Base-by-base conservation (phyloP, 257 asterid species). In the Salvia miltiorrhiza region DNA sequence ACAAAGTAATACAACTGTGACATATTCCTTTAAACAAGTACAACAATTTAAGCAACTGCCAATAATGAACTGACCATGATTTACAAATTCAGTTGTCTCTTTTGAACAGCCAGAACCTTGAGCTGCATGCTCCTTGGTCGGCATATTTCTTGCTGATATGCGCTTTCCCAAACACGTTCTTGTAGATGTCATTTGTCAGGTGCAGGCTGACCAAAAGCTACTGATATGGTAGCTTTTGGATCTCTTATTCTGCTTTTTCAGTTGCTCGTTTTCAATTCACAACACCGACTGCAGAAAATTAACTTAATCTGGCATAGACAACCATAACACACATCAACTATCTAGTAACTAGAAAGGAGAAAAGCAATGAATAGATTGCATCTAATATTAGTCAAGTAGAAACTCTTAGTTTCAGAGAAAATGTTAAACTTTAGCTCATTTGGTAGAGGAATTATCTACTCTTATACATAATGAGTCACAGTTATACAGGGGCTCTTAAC, bases 231-330 rank as follows among this genome's bases (percentile, higher is more conserved):
- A 67, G 78, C 73, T 55, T 70, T 76, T 67, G 80, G 41, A 45
- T 47, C 24, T 14, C 7, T 45, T 74, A 58, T 59, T 77, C 50
- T 56, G 73, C 76, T 67, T n/a, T n/a, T n/a, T n/a, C n/a, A n/a
- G 79, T 90, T 83, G 92, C 86, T 67, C 96, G 83, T 93, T 82
- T 82, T 69, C 86, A 77, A 79, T 76, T 76, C 73, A 65, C 73
- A 69, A 71, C 54, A 39, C 69, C 32, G 77, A 69, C 73, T 63
- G 64, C 75, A 83, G 78, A 80, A 69, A 72, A 67, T 67, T 73
- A 57, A 23, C 20, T 68, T 49, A 54, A 26, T 16, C 24, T 3
- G 41, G 28, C 65, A 41, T 16, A 66, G 56, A 65, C 9, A 24
- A 16, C 45, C 17, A 71, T 13, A 8, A 17, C 30, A 37, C 30